phyloP scores from a whole-genome alignment of 257 asterid species.

The Cinchona pubescens region DNA sequence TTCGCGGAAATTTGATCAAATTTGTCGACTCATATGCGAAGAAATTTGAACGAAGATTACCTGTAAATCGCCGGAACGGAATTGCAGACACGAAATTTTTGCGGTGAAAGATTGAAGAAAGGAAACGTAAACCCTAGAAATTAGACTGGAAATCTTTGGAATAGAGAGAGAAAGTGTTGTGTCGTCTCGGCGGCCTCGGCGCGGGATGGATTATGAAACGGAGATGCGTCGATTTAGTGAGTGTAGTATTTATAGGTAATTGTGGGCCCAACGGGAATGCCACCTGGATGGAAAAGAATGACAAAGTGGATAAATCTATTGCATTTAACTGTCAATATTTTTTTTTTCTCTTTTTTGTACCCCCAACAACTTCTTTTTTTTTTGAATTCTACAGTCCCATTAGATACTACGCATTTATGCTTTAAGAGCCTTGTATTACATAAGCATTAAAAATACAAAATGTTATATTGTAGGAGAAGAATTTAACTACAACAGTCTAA shows the following conservation, averaged over 20 bases:
- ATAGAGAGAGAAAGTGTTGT: neutral
- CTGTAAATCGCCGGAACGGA: neutral
- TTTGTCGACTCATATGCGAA: neutral
- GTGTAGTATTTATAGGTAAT: neutral
- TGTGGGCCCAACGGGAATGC: conserved; percentile 24
- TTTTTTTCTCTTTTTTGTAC: too few species aligned
- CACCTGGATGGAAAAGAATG: conserved; percentile 14
- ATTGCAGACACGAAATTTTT: conserved; percentile 2
- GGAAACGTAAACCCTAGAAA: conserved; percentile 6
- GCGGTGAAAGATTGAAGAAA: neutral
- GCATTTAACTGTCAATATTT: conserved; percentile 16
- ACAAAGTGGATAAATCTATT: neutral
- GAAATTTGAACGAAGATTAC: neutral
- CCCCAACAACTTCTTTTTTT: too few species aligned
- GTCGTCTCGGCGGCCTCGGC: neutral
- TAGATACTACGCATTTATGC: too few species aligned
- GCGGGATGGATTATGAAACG: conserved; percentile 4
- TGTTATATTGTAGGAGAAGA: too few species aligned
- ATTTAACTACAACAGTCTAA: too few species aligned
- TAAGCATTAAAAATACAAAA: too few species aligned
- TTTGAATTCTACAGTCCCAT: too few species aligned
- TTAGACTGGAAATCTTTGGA: too few species aligned
- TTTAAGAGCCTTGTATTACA: too few species aligned
- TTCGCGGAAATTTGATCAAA: neutral
- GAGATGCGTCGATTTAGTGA: conserved; percentile 11